Base-by-base conservation (phyloP, 352 stramenopile species). In the Pythium aphanidermatum region DNA sequence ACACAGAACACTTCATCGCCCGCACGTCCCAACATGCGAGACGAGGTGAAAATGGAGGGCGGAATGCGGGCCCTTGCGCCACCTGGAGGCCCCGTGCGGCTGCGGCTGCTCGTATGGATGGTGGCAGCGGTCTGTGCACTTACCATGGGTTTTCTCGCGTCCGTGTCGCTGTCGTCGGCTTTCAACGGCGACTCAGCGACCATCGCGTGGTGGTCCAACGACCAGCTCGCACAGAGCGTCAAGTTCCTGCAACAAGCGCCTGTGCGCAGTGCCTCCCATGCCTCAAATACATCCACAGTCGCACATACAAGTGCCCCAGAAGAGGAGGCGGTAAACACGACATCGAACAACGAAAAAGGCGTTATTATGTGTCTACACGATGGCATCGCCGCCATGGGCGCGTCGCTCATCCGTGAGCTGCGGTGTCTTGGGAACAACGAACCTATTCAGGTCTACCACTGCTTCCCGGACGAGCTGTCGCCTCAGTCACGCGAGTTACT, bases 401-500 rank as follows among this genome's bases (percentile, higher is more conserved):
- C 65, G 42, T 86, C 74, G 20, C 63, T 88, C 24, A 85, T 87
- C 50, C 65, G 70, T 5, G 72, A 87, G 50, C 52, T 78, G 35
- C 56, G 67, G 2, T 71, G 64, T 24, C 54, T 72, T 1, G 67
- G 67, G 11, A 78, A 74, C 47, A 35, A 24, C 6, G 67, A 78
- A 24, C 12, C 55, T 26, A 68, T 78, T 8, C 60, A 78, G 27
- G 63, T 78, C 23, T 73, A 68, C 41, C 61, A 74, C 50, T 78
- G 67, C 46, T 58, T 74, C n/a, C 28, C 60, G 0, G 54, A 74
- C 5, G 74, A 86, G 44, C 60, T 86, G 10, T 80, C 74, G 2
- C 35, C 38, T 10, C 51, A 63, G 10, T 65, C 54, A n/a, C 51
- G 58, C 4, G 53, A 46, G 20, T 36, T 87, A 38, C 58, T 87